A percentile compares a stretch with the other conserved stretches of the same genome.
phyloP scores from a whole-genome alignment of 2,329 filamentous ascomycete genomes.

The Fusarium robinianum region DNA sequence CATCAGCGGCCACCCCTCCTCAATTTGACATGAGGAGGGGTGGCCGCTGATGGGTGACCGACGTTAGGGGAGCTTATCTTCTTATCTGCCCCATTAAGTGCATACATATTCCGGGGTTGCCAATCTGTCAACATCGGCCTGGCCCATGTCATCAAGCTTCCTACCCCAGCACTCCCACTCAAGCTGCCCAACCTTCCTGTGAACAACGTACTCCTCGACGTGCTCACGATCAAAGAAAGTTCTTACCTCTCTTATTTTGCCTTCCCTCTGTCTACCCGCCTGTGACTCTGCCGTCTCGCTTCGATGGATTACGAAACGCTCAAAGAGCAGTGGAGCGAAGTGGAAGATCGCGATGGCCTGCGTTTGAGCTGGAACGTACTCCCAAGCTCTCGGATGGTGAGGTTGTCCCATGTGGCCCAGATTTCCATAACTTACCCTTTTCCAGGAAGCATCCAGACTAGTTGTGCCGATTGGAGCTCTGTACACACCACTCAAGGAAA shows the following conservation, averaged over 20 bases:
- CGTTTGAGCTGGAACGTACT: conserved; percentile 99
- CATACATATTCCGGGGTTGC: too few species aligned
- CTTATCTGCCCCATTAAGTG: too few species aligned
- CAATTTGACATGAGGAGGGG: too few species aligned
- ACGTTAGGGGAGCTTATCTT: too few species aligned
- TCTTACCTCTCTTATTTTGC: too few species aligned
- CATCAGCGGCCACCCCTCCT: too few species aligned
- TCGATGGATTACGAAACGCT: conserved; percentile 88
- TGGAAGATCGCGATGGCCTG: conserved; percentile 95
- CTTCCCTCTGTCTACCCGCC: neutral
- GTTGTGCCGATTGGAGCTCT: conserved; percentile 95
- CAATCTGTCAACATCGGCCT: conserved; percentile 8
- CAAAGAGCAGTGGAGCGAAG: conserved; percentile 95
- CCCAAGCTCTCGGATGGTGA: conserved; percentile 93
- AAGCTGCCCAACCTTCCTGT: neutral
- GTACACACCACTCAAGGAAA: conserved; percentile 95
- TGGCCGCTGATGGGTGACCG: too few species aligned
- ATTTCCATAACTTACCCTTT: conserved; percentile 10
- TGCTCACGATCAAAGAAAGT: too few species aligned
- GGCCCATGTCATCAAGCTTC: neutral
- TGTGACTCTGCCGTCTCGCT: neutral
- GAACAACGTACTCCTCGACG: neutral
- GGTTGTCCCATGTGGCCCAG: conserved; percentile 36
- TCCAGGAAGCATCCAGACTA: conserved; percentile 86
- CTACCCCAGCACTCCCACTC: neutral